A percentile compares a stretch with the other conserved stretches of the same genome.
phyloP scores from a whole-genome alignment of 2,329 filamentous ascomycete genomes.

The Annulohypoxylon truncatum region DNA sequence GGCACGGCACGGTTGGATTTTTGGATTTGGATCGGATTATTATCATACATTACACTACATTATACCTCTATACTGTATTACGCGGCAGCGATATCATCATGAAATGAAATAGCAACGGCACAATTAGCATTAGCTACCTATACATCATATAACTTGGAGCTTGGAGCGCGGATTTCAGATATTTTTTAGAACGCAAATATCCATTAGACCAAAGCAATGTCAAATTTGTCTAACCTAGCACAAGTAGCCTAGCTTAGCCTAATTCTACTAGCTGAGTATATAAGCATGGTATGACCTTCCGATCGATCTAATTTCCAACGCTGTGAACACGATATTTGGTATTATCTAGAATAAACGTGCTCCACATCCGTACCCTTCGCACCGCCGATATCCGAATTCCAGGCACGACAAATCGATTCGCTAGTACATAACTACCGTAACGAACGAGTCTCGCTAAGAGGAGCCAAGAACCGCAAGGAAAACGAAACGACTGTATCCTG shows the following conservation, averaged over 20 bases:
- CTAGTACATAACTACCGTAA: not conserved
- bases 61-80: not conserved
- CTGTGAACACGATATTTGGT: not conserved
- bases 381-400: not conserved
- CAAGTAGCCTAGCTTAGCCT: too few relatives aligned
- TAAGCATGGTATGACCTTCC: not conserved
- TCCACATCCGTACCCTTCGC: not conserved
- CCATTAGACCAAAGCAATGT: not conserved
- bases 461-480: not conserved
- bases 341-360: not conserved
- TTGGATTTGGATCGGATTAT: not conserved
- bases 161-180: not conserved
- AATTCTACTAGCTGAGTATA: not conserved
- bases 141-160: not conserved
- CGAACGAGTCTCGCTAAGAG: too few relatives aligned
- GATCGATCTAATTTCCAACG: not conserved
- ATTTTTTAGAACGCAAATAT: not conserved
- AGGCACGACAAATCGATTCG: not conserved
- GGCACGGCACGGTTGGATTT: conserved; percentile 4
- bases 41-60: not conserved
- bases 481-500: not conserved
- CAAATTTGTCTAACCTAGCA: not conserved
- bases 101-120: not conserved
- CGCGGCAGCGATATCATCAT: not conserved
- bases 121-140: too few relatives aligned